Conservation (phyloP, 768 basidiomycete species). For the Russula sp. region DNA sequence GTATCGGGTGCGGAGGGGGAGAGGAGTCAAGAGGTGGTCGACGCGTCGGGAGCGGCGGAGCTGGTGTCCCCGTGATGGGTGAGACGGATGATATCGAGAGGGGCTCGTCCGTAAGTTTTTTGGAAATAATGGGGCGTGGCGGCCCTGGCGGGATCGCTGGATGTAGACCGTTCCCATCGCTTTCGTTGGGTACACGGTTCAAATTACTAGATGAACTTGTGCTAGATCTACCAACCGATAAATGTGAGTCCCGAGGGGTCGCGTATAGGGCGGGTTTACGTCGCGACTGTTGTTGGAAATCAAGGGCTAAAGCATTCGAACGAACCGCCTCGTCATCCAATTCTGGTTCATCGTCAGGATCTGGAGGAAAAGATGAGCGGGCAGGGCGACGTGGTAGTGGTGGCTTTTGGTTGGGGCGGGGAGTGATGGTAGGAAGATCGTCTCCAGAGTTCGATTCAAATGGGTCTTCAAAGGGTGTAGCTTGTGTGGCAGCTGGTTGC, state of each 20-base stretch:
- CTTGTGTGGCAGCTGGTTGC: background rate
- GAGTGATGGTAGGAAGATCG: background rate
- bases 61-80: background rate
- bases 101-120: background rate
- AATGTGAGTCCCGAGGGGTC: constrained; percentile 3
- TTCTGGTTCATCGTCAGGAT: constrained; percentile 11
- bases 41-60: constrained; percentile 20
- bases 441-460: constrained; percentile 14
- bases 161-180: constrained; percentile 12
- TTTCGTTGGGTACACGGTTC: constrained; percentile 15
- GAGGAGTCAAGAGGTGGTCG: constrained; percentile 6
- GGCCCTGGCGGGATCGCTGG: constrained; percentile 9
- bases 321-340: constrained; percentile 1
- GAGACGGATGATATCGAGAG: constrained; percentile 19
- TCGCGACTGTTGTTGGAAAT: background rate
- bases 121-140: constrained; percentile 3
- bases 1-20: background rate
- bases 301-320: constrained; percentile 3
- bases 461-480: constrained; percentile 4
- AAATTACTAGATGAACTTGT: constrained; percentile 2
- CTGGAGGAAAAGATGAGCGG: constrained; percentile 22
- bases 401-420: constrained; percentile 7
- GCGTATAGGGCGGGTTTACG: constrained; percentile 4
- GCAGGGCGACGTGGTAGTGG: constrained; percentile 18
- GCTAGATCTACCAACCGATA: constrained; percentile 11